Evolutionary conservation across 2,329 filamentous ascomycete genomes (phyloP), one percentile per base, ranked within the genome.

Genomic region (Dryadomyces quercus-mongolicae): DNA sequence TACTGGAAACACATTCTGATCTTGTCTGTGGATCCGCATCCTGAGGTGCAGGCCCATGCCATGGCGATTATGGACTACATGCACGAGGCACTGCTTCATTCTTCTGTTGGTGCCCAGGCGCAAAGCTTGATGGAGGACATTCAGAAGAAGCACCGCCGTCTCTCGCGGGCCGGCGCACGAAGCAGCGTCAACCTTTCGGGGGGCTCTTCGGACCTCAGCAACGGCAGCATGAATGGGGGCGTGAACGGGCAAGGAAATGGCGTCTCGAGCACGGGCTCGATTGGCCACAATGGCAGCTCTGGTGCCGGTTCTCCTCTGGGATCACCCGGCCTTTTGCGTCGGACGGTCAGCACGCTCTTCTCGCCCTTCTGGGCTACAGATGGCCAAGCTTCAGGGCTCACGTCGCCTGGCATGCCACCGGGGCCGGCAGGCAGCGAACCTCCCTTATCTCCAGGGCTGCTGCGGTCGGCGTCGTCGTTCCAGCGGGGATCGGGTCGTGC

Each of bases 1-100:
- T 86, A 94, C 58, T 98, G 93, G 93, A 93, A 95, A 66, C 88
- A 96, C 63, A 77, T 94, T 46, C 74, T 96, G 56, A 88, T 95
- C 58, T 77, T 97, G 67, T 92, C 89, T 47, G 88, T 95, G 18
- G 93, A 98, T 65, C 92, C 93, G 44, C 91, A 96, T 64, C 90
- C 92, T 1, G 92, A 97, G 64, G 88, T 97, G 38, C 87, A 94
- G 58, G 80, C 85, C 60, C 87, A 93, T 66, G 92, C 90, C 10
- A 84, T 82, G 6, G 76, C 85, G n/a, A 83, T 97, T 47, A 81
- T 95, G 34, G 93, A 98, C 67, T 88, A 86, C 62, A 78, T 97
- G 25, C 84, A 96, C 64, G 78, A 86, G 51, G 79, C 83, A 0
- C 74, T 98, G 13, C 71, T 95, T 6, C 80, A 85, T 51, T 96